These are phyloP conservation scores for Periconia digitata DNA, from an alignment of 2,329 filamentous ascomycete genomes.

Conservation along the genomic window DNA sequence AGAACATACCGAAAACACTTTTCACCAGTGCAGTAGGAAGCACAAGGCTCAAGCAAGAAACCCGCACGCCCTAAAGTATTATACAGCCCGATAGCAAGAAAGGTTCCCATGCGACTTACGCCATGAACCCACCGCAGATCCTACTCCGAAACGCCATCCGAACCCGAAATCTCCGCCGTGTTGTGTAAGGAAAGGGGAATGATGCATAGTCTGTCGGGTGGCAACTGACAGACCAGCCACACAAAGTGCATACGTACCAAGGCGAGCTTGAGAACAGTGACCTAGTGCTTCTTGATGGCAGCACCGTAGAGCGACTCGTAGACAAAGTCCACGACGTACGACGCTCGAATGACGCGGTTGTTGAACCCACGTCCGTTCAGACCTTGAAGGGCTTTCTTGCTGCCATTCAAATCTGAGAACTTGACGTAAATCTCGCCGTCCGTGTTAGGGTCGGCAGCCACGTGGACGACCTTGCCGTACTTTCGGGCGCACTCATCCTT, in stretches of 20 bases:
- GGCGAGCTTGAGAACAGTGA: not conserved
- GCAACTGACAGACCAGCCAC: slow-evolving; percentile 5
- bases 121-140: not conserved
- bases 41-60: not conserved
- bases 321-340: slow-evolving; percentile 95
- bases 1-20: slow-evolving; percentile 17
- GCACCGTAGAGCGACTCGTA: slow-evolving; percentile 81
- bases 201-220: not conserved
- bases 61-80: not conserved
- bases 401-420: slow-evolving; percentile 92
- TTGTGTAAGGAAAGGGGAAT: not conserved
- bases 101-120: not conserved
- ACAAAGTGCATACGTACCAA: slow-evolving; percentile 6
- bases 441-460: slow-evolving; percentile 89
- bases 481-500: slow-evolving; percentile 88
- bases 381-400: slow-evolving; percentile 96
- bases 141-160: not conserved
- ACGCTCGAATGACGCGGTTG: slow-evolving; percentile 87
- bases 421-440: slow-evolving; percentile 98
- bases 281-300: slow-evolving; percentile 22
- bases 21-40: not conserved
- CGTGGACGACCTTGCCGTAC: slow-evolving; percentile 97
- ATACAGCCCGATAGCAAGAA: not conserved
- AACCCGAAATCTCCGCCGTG: not conserved
- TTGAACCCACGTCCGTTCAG: slow-evolving; percentile 97